These are phyloP conservation scores for Micractinium sp. DNA, from an alignment of 139 green algal species.

Conservation along the genomic window DNA sequence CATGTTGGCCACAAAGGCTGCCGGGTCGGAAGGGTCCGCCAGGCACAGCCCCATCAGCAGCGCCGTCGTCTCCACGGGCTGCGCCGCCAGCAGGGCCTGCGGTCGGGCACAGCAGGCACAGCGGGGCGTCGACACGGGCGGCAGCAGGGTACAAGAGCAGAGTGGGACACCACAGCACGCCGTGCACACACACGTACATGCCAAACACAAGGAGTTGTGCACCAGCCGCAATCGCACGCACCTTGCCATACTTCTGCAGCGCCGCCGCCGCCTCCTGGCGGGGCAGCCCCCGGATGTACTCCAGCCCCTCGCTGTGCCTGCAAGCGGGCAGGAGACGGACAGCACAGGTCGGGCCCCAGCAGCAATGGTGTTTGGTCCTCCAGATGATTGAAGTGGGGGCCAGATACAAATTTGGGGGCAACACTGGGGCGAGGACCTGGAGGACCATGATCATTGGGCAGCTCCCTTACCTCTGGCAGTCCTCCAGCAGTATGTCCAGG, in stretches of 20 bases:
- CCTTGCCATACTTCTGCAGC: conserved; percentile 82
- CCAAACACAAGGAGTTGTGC: not conserved
- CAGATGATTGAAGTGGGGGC: too few species aligned
- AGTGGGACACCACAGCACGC: not conserved
- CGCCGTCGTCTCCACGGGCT: conserved; percentile 80
- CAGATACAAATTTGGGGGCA: too few species aligned
- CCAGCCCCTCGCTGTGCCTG: conserved; percentile 72
- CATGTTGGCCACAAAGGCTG: conserved; percentile 66
- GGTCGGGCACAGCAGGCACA: not conserved
- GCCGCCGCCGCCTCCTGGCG: conserved; percentile 51
- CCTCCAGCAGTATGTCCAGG: conserved; percentile 91
- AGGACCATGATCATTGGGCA: too few species aligned
- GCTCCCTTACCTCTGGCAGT: conserved; percentile 67
- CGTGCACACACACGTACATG: not conserved
- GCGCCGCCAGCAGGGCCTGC: conserved; percentile 52
- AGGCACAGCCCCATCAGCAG: conserved; percentile 92
- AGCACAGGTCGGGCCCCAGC: too few species aligned
- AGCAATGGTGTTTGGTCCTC: too few species aligned
- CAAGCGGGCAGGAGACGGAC: not conserved
- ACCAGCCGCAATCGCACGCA: not conserved
- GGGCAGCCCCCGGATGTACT: conserved; percentile 67
- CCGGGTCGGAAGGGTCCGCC: conserved; percentile 20
- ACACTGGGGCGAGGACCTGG: too few species aligned
- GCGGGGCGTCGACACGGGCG: not conserved
- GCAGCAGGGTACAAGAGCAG: too few species aligned